Evolutionary conservation across 257 asterid species (phyloP).

Genomic region (Vinca minor): DNA sequence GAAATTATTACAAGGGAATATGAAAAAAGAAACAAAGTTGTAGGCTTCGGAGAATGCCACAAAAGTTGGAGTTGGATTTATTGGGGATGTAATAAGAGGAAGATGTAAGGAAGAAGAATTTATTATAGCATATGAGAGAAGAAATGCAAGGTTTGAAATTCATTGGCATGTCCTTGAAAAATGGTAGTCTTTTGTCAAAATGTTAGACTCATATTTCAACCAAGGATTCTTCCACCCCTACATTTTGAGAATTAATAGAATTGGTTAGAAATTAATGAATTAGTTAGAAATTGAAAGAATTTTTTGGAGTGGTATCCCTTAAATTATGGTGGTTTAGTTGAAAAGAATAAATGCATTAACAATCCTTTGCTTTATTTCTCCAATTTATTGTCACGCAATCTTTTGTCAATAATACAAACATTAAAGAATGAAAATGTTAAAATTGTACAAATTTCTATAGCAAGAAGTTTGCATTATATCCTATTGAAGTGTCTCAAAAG

Average conservation of each 20-base stretch:
- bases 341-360: too few relatives aligned
- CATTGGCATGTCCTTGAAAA: background rate
- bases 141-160: background rate
- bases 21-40: slow-evolving; percentile 7
- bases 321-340: background rate
- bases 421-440: too few relatives aligned
- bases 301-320: background rate
- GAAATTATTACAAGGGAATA: slow-evolving; percentile 30
- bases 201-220: background rate
- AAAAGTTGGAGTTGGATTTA: background rate
- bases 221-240: background rate
- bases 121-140: background rate
- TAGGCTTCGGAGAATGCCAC: slow-evolving; percentile 9
- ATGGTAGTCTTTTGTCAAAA: background rate
- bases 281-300: too few relatives aligned
- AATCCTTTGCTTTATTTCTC: too few relatives aligned
- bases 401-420: too few relatives aligned
- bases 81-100: background rate
- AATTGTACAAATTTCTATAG: too few relatives aligned
- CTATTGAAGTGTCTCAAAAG: too few relatives aligned
- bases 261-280: background rate
- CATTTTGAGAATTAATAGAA: background rate
- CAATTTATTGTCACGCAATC: too few relatives aligned
- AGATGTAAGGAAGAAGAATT: background rate
- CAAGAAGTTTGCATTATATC: too few relatives aligned